Base-by-base conservation (phyloP, 2,329 filamentous ascomycete species). In the Pseudocercospora fuligena region DNA sequence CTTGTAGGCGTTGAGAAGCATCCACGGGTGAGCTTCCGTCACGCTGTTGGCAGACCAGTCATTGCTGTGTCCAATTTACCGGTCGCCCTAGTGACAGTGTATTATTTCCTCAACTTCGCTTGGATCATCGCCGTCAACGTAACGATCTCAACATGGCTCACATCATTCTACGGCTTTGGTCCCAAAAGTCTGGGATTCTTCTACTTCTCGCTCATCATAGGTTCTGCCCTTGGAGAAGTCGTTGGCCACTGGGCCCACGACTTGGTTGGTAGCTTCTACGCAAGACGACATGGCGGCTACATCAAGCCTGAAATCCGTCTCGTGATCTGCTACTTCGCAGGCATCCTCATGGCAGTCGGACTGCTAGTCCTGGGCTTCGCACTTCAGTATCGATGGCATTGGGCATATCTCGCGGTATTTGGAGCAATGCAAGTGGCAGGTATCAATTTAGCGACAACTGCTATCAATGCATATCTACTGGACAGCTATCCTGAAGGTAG, bases 261-360 rank as follows among this genome's bases (percentile, higher is more conserved):
- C 69, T 66, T 78, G 2, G 73, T 87, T 8, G 83, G 83, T 5
- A 77, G 73, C 11, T 74, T 78, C 27, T 85, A 84, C 69, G 82
- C 84, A 33, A 74, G 75, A 7, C 74, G 76, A 2, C 82, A 88
- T 74, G 73, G 80, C 5, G 85, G 85, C n/a, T 80, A 78, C 58
- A 85, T 89, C 60, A 84, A 87, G 70, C 85, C 87, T 49, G 86
- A 89, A 75, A 83, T 81, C 5, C 83, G 86, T 5, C 81, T 88
- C 14, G 75, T 78, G 7, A 82, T 82, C 49, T 80, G 84, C 62
- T 84, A 81, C 71, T 65, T 86, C 21, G 78, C 82, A 0, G 79
- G 83, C 4, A 80, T 83, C 0, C 81, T 87, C 70, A 84, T 87
- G 76, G 68, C 84, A 2, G 70, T 80, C 1, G 85, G 85, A 0